Base-by-base conservation (phyloP, 2,329 filamentous ascomycete genomes). In the Aspergillus unguis region DNA sequence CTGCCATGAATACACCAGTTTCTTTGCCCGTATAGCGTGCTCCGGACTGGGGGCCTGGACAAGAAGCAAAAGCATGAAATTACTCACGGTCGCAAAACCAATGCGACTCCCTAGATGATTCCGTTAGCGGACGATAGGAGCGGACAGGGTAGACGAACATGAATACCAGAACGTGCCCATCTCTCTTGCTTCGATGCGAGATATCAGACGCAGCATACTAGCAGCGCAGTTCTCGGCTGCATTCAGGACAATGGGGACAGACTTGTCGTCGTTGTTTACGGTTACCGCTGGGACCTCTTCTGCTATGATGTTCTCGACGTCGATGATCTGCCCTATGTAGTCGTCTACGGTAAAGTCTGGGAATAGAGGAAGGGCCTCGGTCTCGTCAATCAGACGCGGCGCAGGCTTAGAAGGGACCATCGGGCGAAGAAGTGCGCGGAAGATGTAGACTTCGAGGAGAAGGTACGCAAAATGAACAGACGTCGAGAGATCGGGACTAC, bases 391-490 rank as follows among this genome's bases (percentile, higher is more conserved):
- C 23, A 67, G 63, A 23, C 62, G 56, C 3, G 65, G 64, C 4
- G 65, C 63, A 10, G 58, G 59, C 7, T 62, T 63, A 1, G 60
- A 63, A 4, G 60, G 62, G n/a, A 64, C 65, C 58, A 67, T 61
- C 1, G 64, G 65, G 10, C 65, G 65, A 11, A 71, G 58, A 42
- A 71, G 61, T 0, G 68, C 68, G 27, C 69, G 68, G 51, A 70
- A 71, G 2, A 69, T 60, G 35, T 64, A 69, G 3, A 71, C 54
- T n/a, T 67, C 67, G 1, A 70, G 60, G n/a, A 66, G 59, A n/a
- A 71, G 54, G 44, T 70, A 71, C 35, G 66, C 65, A 40, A 71
- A 68, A 33, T 70, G 68, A 5, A 71, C 62, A 3, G 29, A 38
- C 8, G 42, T 45, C 11, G 53, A 42, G 5, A 48, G 29, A 5